Evolutionary conservation across 2,329 filamentous ascomycete genomes (phyloP), one percentile per base, ranked within the genome.

Genomic region (Claviceps digitariae): DNA sequence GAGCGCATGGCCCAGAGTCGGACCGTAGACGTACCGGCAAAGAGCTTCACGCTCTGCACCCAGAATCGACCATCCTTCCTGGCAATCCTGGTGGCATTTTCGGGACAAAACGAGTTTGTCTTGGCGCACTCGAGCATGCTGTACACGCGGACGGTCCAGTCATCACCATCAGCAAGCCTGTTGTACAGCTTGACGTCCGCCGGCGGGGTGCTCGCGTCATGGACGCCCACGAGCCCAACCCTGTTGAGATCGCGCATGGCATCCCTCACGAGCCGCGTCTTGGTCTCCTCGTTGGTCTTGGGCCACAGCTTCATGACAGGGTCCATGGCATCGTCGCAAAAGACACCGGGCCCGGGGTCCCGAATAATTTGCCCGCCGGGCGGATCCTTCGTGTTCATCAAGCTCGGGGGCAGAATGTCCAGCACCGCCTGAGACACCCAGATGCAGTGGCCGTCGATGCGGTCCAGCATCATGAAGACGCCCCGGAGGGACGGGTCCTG

Each of bases 251-350:
- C 74, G 13, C 61, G 62, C 77, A 86, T 84, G 13, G 83, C 83
- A 6, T 75, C 75, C 49, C 72, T 73, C 53, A 86, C 65, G 56
- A 78, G 82, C 25, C 63, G 65, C 5, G 72, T 70, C 61, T 80
- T 83, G 57, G 72, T 74, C n/a, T 71, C 70, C 5, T 64, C 66
- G 46, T 69, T 70, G 0, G 81, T 79, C 54, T 75, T 74, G 1
- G 82, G 82, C 70, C 80, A 83, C 20, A 78, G 59, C 2, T 71
- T 66, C 54, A 73, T 69, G 38, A 85, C 73, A 50, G 83, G 64
- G 45, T 83, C 79, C 76, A 86, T 85, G 25, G 83, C 83, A 61
- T 86, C 86, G 64, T 87, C 83, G 62, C 84, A 87, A 59, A 87
- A 86, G 10, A 87, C 82, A 44, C 84, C 83, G 60, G 76, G 72